Evolutionary conservation across 352 stramenopile genomes (phyloP), one percentile per base, ranked within the genome.

Genomic region (Globisporangium heterothallicum): DNA sequence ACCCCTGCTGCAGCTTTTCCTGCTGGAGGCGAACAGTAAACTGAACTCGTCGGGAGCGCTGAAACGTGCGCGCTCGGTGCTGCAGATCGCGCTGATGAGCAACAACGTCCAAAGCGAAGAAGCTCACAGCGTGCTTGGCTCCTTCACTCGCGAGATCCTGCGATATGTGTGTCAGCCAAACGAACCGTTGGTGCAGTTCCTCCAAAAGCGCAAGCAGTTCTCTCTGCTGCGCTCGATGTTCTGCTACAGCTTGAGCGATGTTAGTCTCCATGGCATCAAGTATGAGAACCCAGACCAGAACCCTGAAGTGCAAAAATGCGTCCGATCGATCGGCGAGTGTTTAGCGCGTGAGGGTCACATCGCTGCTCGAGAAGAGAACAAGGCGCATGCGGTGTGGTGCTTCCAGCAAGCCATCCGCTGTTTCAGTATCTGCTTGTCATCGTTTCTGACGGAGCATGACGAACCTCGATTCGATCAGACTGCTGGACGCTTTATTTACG

Each of bases 331-430:
- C 29, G 79, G 74, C 9, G 73, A 88, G 53, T 88, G 79, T 51
- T 44, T 90, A 2, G 74, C 71, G 8, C 80, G 64, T 29, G 77
- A 88, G 62, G 79, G 79, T 10, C 60, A 83, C 27, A 52, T 73
- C 16, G 59, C 76, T 26, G 66, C 61, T 25, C 61, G 61, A 8
- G 61, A 68, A 5, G 43, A 74, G 25, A 59, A 79, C 41, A 59
- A 69, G 46, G 47, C 58, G 29, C 66, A 81, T 24, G 70, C 75
- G 14, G 63, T 58, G 9, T 86, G 75, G 63, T 88, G 74, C 44
- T 86, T 86, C 60, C 70, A 85, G 43, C 80, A 91, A 50, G 63
- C 80, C 10, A 77, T 82, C 25, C 75, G 75, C 14, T 88, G 77
- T 47, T 91, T 88, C 56, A 78, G 66, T 34, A 84, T 86, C 25